phyloP scores from a whole-genome alignment of 129 eudicot genomes.

The Oenanthe sinensis region DNA sequence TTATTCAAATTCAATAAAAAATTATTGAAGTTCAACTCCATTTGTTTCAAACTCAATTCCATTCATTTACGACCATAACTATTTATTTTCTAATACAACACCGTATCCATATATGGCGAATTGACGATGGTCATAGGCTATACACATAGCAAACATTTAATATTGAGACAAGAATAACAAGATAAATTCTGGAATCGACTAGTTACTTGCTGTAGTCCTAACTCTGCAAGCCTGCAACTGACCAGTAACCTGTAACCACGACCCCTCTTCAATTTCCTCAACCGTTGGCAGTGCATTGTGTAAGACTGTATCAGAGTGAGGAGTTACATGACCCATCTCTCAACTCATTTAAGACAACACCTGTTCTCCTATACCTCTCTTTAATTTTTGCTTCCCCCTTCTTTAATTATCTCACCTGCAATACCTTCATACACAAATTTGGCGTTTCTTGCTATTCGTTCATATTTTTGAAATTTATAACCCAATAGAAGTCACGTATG shows the following conservation, averaged over 20 bases:
- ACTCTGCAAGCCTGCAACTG: neutral
- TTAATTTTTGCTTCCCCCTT: neutral
- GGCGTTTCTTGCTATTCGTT: neutral
- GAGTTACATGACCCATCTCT: neutral
- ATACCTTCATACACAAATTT: neutral
- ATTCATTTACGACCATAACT: too few relatives aligned
- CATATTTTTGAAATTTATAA: too few relatives aligned
- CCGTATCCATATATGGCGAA: too few relatives aligned
- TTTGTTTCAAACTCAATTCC: too few relatives aligned
- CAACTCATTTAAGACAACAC: neutral
- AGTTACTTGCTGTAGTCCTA: neutral
- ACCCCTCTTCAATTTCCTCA: conserved; percentile 2
- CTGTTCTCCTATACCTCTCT: neutral
- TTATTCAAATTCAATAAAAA: too few relatives aligned
- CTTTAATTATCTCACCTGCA: neutral
- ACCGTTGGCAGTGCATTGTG: too few relatives aligned
- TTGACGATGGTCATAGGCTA: too few relatives aligned
- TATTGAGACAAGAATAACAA: neutral
- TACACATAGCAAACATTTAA: too few relatives aligned
- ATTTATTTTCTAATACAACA: too few relatives aligned
- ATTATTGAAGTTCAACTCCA: too few relatives aligned
- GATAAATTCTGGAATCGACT: neutral
- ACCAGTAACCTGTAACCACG: neutral
- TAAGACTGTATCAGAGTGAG: too few relatives aligned
- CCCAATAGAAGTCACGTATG: too few relatives aligned